Evolutionary conservation across 2,329 filamentous ascomycete genomes (phyloP), one percentile per base, ranked within the genome.

Genomic region (Penicillium sp.): DNA sequence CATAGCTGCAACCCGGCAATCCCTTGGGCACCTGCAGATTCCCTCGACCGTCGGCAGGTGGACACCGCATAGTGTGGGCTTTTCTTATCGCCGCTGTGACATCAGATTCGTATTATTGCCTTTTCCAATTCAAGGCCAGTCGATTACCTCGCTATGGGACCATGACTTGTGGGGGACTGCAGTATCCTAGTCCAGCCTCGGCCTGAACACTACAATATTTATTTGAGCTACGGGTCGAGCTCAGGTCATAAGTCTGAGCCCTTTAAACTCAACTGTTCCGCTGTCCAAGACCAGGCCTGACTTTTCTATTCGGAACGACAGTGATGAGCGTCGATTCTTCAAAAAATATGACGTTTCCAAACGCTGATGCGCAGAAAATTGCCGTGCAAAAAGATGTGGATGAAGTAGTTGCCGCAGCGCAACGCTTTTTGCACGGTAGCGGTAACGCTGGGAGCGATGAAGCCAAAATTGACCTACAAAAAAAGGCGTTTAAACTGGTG

Each of bases 401-500:
- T 42, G 39, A 25, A 28, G 13, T 42, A 28, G n/a, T 32, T 42
- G 39, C 39, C 39, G 27, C 39, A 18, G 39, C 39, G 12, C 39
- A 42, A 18, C 39, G 29, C n/a, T 42, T 32, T 32, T 13, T 42
- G 27, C 27, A 42, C 13, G 39, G 8, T 9, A 13, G 11, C 9
- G 27, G 33, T 9, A 5, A 28, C 11, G 13, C 39, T 9, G 13
- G n/a, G 27, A 32, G 39, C 39, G 7, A 42, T 32, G 39, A 42
- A 9, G 39, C 39, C n/a, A 28, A 32, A 42, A 5, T 29, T 43
- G 7, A 32, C 28, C 33, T 43, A 25, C 34, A 41, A 33, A 39
- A 29, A 13, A 49, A 53, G 32, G 49, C 52, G 29, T 44, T 43
- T 24, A 45, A 39, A 4, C 47, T 54, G 34, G 18, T 50, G 7